Evolutionary conservation across 2,329 filamentous ascomycete species (phyloP).

Genomic region (Phoma herbarum): DNA sequence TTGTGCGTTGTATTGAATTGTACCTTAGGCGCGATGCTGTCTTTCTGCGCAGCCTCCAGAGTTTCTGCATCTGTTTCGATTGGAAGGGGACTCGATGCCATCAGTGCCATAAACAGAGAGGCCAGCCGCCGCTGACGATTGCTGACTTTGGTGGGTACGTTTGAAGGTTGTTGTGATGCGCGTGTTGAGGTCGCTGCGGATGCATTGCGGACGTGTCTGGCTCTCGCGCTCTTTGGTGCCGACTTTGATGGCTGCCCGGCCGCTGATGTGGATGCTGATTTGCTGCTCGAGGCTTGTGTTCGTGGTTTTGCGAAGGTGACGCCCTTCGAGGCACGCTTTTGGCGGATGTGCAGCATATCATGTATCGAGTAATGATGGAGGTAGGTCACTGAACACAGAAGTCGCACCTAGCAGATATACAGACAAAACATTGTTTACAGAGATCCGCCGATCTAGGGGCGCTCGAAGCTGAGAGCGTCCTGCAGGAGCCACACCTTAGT

Average conservation of each 20-base stretch:
- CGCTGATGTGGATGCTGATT: neutral
- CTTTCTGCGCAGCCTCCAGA: constrained; percentile 27
- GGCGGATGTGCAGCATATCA: constrained; percentile 12
- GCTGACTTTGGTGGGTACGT: constrained; percentile 5
- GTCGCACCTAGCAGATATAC: constrained; percentile 15
- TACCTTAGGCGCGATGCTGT: constrained; percentile 16
- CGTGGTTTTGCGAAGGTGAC: constrained; percentile 3
- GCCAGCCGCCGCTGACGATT: constrained; percentile 28
- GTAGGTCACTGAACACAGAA: neutral
- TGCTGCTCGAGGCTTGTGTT: constrained; percentile 12
- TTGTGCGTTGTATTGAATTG: constrained; percentile 2
- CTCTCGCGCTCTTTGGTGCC: neutral
- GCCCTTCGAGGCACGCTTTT: constrained; percentile 10
- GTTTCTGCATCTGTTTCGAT: constrained; percentile 30
- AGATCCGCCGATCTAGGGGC: constrained; percentile 9
- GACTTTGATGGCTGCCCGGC: neutral
- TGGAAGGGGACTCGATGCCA: constrained; percentile 28
- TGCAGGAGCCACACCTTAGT: constrained; percentile 18
- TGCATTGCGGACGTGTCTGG: neutral
- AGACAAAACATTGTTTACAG: neutral
- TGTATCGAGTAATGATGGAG: neutral
- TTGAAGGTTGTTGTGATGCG: neutral
- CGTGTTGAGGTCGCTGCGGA: constrained; percentile 1
- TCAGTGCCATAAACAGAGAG: constrained; percentile 29
- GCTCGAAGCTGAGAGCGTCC: constrained; percentile 24